A percentile compares a stretch with the other conserved stretches of the same genome.
Evolutionary conservation across 2,329 filamentous ascomycete genomes (phyloP).

Genomic region (Talaromyces piceae): DNA sequence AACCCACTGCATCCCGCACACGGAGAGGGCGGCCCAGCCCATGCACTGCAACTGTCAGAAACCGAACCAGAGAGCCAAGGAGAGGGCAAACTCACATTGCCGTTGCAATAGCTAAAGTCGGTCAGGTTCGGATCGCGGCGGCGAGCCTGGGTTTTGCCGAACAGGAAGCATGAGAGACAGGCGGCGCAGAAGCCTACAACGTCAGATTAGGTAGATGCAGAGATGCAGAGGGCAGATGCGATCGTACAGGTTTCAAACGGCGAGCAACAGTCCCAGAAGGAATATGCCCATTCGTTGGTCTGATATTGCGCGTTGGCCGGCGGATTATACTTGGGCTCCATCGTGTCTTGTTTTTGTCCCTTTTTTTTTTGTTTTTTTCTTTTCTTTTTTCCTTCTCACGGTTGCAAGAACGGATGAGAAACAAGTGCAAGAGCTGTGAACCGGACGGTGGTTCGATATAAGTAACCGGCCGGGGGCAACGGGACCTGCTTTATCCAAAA

Average conservation of each 20-base stretch:
- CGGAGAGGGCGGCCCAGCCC: constrained; percentile 23
- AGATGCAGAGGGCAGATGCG: background rate
- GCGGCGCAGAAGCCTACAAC: constrained; percentile 19
- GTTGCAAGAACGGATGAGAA: no score
- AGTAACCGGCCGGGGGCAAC: no score
- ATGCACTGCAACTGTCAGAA: constrained; percentile 24
- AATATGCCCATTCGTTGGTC: constrained; percentile 22
- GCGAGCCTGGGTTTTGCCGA: constrained; percentile 25
- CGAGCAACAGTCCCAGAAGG: constrained; percentile 27
- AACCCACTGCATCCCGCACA: constrained; percentile 29
- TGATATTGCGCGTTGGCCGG: background rate
- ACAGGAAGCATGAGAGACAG: constrained; percentile 26
- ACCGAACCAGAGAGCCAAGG: background rate
- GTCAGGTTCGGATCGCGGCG: constrained; percentile 22
- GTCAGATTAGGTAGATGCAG: background rate
- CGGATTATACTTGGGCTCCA: background rate
- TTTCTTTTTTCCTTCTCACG: no score
- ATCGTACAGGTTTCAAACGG: constrained; percentile 25
- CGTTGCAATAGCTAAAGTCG: constrained; percentile 21
- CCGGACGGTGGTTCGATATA: no score
- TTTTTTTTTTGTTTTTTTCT: no score
- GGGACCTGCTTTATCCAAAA: no score
- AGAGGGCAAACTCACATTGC: constrained; percentile 16
- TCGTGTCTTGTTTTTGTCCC: background rate
- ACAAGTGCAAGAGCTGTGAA: no score